A percentile compares a stretch with the other conserved stretches of the same genome.
Evolutionary conservation across 2,329 filamentous ascomycete species (phyloP).

Genomic region (Epichloe gansuensis): DNA sequence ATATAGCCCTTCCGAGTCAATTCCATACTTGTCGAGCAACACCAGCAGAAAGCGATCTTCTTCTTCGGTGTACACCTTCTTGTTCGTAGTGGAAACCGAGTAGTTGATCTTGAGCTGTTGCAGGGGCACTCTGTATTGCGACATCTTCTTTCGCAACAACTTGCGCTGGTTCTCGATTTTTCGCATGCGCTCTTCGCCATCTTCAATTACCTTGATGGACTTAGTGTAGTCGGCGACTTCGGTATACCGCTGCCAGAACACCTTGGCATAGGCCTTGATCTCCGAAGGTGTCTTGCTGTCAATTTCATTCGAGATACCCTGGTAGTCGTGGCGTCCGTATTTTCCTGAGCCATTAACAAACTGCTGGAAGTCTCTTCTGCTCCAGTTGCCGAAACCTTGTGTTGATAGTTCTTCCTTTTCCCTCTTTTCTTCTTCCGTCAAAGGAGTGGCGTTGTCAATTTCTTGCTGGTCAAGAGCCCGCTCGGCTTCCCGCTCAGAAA

Average conservation of each 20-base stretch:
- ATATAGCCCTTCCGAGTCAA: constrained; percentile 82
- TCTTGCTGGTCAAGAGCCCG: constrained; percentile 78
- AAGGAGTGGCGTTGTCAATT: constrained; percentile 78
- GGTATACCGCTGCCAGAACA: constrained; percentile 91
- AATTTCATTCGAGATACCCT: constrained; percentile 74
- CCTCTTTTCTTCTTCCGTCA: constrained; percentile 80
- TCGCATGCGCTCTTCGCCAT: constrained; percentile 78
- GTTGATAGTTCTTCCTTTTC: constrained; percentile 73
- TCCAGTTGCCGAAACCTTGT: constrained; percentile 89
- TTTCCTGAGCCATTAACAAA: constrained; percentile 93
- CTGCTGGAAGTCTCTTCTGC: constrained; percentile 93
- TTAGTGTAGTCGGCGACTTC: constrained; percentile 85
- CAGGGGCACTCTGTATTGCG: constrained; percentile 89
- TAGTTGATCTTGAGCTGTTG: constrained; percentile 99
- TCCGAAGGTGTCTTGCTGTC: constrained; percentile 80
- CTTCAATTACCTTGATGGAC: constrained; percentile 78
- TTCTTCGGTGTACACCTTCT: constrained; percentile 98
- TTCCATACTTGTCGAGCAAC: constrained; percentile 79
- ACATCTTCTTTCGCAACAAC: constrained; percentile 88
- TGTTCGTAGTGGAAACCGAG: constrained; percentile 96
- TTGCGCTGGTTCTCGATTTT: constrained; percentile 88
- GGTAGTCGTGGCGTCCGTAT: constrained; percentile 77
- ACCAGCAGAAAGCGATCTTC: constrained; percentile 93
- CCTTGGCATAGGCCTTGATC: constrained; percentile 81
- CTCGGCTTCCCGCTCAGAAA: constrained; percentile 77